A percentile compares a stretch with the other conserved stretches of the same genome.
phyloP scores from a whole-genome alignment of 768 basidiomycete genomes.

The Kwoniella sp. region DNA sequence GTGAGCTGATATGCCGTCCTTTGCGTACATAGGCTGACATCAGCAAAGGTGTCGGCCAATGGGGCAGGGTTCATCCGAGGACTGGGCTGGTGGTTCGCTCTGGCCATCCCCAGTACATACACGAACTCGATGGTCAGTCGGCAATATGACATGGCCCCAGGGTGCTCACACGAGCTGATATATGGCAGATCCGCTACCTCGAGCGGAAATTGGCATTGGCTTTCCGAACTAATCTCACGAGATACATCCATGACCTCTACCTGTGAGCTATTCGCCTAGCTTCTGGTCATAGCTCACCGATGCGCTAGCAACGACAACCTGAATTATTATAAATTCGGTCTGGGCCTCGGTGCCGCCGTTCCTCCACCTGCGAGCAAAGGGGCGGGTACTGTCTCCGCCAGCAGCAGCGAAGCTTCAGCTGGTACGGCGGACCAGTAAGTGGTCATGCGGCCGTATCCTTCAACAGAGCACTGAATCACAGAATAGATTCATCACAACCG shows the following conservation, averaged over 20 bases:
- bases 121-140: constrained; percentile 82
- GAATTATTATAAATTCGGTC: constrained; percentile 52
- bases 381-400: constrained; percentile 8
- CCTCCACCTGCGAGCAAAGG: constrained; percentile 5
- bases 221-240: constrained; percentile 77
- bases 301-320: constrained; percentile 49
- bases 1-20: constrained; percentile 52
- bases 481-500: constrained; percentile 73
- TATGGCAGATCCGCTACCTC: constrained; percentile 72
- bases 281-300: constrained; percentile 24
- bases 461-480: not conserved
- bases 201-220: constrained; percentile 79
- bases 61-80: constrained; percentile 76
- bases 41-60: constrained; percentile 66
- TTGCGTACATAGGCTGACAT: not conserved
- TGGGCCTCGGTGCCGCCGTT: constrained; percentile 42
- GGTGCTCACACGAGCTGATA: not conserved
- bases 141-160: too few species aligned
- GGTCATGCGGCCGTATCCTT: not conserved
- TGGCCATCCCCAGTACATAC: constrained; percentile 88
- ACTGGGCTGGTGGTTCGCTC: constrained; percentile 77
- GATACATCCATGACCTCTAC: constrained; percentile 88
- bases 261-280: constrained; percentile 67
- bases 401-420: constrained; percentile 28
- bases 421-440: constrained; percentile 73